Evolutionary conservation across 208 protist species (phyloP), one percentile per base, ranked within the genome.

Genomic region (Perkinsela sp.): DNA sequence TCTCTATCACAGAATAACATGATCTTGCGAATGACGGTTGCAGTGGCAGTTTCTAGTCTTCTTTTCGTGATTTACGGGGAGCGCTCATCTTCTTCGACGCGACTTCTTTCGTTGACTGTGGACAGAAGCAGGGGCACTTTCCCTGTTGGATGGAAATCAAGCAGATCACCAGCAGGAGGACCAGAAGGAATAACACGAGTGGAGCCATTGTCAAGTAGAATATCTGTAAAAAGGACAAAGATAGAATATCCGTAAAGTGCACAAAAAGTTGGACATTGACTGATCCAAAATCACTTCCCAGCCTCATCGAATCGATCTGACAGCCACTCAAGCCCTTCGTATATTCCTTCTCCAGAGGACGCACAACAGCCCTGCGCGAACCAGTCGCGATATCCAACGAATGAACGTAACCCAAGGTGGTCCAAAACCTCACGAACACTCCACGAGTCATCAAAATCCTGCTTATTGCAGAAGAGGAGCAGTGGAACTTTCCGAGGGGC

Each of bases 401-500:
- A 66, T 1, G 40, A 0, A 0, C 40, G 40, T 22, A 95, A 74
- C 31, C 86, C 74, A 28, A 96, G 74, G 31, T 67, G 72, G 69
- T 88, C 80, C 0, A 87, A 81, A 31, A 95, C 73, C 48, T 74
- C 74, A 70, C 87, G 73, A 0, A 82, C 75, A 31, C 77, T 65
- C 73, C 94, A 83, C 0, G 93, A 85, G 0, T 88, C 86, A 22
- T 88, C 84, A 30, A 72, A 72, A 70, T 95, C 91, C 31, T 79
- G 74, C 71, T 97, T 97, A 78, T 97, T 97, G 28, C 84, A 86
- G 29, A 90, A 85, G 15, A 97, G 78, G 0, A 96, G 75, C 0
- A 97, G 69, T 0, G 84, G 73, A 28, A 89, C 84, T 40, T 81
- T 75, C 1, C 67, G 57, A 48, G 96, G 82, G 32, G 77, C 67